phyloP scores from a whole-genome alignment of 148 eudicot genomes.

The Chenopodium suecicum region DNA sequence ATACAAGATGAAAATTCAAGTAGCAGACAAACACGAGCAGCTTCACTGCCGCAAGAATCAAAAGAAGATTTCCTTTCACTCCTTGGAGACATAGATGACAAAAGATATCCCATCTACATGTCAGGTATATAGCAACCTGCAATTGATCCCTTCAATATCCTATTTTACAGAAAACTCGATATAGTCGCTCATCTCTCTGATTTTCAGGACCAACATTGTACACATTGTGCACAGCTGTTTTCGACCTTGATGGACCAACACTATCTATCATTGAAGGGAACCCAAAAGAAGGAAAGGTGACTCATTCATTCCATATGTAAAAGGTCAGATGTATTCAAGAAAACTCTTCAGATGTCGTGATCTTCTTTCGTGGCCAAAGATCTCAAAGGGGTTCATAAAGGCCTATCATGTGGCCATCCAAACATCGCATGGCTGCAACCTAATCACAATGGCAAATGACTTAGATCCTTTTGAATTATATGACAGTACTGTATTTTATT shows the following conservation, averaged over 20 bases:
- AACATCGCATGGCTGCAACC: conserved; percentile 72
- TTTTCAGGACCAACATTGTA: conserved; percentile 65
- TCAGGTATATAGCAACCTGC: conserved; percentile 43
- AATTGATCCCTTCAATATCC: neutral
- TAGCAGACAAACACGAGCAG: conserved; percentile 68
- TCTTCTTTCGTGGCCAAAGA: neutral
- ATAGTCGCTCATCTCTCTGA: neutral
- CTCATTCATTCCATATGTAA: conserved; percentile 40
- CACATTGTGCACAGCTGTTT: conserved; percentile 71
- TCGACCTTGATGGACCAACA: conserved; percentile 59
- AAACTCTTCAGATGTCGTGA: conserved; percentile 1
- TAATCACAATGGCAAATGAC: conserved; percentile 17
- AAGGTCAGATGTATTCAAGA: conserved; percentile 5
- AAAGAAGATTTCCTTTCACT: conserved; percentile 61
- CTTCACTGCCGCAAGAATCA: conserved; percentile 55
- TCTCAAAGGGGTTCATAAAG: conserved; percentile 67
- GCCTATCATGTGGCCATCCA: conserved; percentile 77
- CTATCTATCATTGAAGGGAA: conserved; percentile 61
- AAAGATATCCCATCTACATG: conserved; percentile 78
- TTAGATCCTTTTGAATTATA: neutral
- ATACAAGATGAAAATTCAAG: conserved; percentile 77
- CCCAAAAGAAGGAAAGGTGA: conserved; percentile 45
- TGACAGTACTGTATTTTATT: neutral
- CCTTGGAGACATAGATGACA: conserved; percentile 65
- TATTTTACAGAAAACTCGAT: neutral